Conservation (phyloP, 2,329 filamentous ascomycete genomes). For the Boeremia lycopersici region DNA sequence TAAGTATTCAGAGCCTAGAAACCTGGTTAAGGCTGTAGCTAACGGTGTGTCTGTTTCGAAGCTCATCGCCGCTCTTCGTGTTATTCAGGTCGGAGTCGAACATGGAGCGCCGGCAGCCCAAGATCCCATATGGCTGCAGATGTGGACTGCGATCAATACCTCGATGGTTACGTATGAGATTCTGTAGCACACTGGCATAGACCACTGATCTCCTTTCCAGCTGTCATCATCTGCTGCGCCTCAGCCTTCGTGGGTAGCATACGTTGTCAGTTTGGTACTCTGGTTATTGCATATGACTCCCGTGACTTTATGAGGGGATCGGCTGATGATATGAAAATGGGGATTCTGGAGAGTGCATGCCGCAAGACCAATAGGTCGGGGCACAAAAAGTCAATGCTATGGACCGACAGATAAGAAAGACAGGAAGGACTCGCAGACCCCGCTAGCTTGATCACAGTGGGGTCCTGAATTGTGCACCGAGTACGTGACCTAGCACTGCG, state of each 20-base stretch:
- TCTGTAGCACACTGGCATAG: not conserved
- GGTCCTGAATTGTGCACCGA: no score
- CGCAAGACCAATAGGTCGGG: not conserved
- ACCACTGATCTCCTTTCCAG: not conserved
- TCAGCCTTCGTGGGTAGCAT: not conserved
- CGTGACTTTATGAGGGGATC: not conserved
- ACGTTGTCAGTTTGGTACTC: not conserved
- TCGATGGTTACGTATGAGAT: slow-evolving; percentile 8
- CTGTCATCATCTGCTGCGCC: slow-evolving; percentile 5
- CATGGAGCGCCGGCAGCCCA: not conserved
- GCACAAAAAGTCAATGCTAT: not conserved
- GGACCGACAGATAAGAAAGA: not conserved
- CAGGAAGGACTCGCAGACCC: not conserved
- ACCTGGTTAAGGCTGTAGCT: not conserved
- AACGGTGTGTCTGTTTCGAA: not conserved
- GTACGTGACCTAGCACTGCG: not conserved
- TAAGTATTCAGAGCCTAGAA: not conserved
- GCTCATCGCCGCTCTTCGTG: slow-evolving; percentile 1
- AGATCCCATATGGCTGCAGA: not conserved
- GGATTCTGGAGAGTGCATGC: not conserved
- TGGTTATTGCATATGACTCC: not conserved
- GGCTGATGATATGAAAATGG: not conserved
- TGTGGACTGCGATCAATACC: slow-evolving; percentile 6
- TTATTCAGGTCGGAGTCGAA: not conserved
- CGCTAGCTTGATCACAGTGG: not conserved